Base-by-base conservation (phyloP, 306 rosid species). In the Cucurbita ficifolia region DNA sequence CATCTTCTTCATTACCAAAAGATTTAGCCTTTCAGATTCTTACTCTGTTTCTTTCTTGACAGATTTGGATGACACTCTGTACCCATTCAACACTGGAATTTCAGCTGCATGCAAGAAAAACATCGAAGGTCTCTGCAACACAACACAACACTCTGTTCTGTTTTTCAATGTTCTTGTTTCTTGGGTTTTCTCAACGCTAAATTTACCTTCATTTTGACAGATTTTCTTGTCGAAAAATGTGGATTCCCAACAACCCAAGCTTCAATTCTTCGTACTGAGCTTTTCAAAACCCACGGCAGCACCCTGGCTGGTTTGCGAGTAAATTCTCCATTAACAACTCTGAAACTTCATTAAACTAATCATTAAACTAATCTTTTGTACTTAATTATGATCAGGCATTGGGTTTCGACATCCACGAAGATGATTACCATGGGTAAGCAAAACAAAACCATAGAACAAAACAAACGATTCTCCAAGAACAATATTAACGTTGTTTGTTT, bases 21-120 rank as follows among this genome's bases (percentile, higher is more conserved):
- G 33, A 29, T 29, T 29, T 29, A 29, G 2, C 33, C 33, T 68
- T 22, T 43, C 8, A 4, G 11, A 18, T 68, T 68, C 53, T 38
- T 14, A 3, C 24, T 62, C 29, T 63, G 36, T 43, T 39, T 56
- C 16, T 43, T 16, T 14, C 3, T 19, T 29, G 2, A 43, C 84
- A 93, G 98, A 93, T 75, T 86, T 93, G 77, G 98, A 93, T 45
- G 97, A 90, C 74, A 93, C 98, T 71, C 36, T 93, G 82, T 93
- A 93, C 81, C 77, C 97, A 0, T 58, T 80, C 80, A 80, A 17
- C 73, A 52, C 75, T n/a, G 96, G 97, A 82, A 77, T 93, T 5
- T 84, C 86, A 19, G 52, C 77, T 17, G 77, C 82, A 24, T 76
- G 83, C 18, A 93, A 86, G 94, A 84, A 78, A 81, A 90, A 93